phyloP scores from a whole-genome alignment of 192 early-diverging fungal species.

The Kickxella alabastrina region DNA sequence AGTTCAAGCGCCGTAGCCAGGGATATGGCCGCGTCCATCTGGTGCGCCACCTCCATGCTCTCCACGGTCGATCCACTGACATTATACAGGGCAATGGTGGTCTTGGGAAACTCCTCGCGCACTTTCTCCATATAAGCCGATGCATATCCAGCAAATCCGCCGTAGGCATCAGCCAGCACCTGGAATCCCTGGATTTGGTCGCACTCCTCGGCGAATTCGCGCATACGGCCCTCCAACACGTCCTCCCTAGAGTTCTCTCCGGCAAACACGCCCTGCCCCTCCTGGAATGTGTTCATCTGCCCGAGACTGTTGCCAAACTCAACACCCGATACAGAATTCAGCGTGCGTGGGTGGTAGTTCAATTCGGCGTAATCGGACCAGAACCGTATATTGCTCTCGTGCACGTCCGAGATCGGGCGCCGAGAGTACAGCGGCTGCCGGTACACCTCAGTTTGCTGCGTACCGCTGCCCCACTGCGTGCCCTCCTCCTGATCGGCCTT shows the following conservation, averaged over 20 bases:
- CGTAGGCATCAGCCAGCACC: conserved; percentile 57
- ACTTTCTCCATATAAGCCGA: conserved; percentile 55
- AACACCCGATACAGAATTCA: conserved; percentile 50
- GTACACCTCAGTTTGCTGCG: conserved; percentile 24
- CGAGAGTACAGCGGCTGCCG: conserved; percentile 11
- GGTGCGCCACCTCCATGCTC: conserved; percentile 1
- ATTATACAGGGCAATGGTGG: conserved; percentile 57
- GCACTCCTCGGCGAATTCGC: conserved; percentile 37
- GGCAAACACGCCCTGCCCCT: conserved; percentile 52
- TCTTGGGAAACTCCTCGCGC: conserved; percentile 70
- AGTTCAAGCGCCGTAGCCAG: conserved; percentile 16
- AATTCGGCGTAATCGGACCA: conserved; percentile 84
- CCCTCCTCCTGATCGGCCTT: background rate
- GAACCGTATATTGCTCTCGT: conserved; percentile 9
- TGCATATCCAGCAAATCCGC: conserved; percentile 71
- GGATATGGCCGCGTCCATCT: conserved; percentile 23
- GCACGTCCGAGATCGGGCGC: background rate
- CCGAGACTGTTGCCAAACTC: conserved; percentile 56
- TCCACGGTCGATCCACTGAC: conserved; percentile 19
- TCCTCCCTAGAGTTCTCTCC: conserved; percentile 27
- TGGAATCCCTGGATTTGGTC: conserved; percentile 66
- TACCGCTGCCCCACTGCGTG: conserved; percentile 22
- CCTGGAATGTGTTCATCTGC: conserved; percentile 55
- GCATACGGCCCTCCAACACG: conserved; percentile 33
- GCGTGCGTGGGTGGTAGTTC: conserved; percentile 69